phyloP scores from a whole-genome alignment of 2,329 filamentous ascomycete species.

The Colletotrichum sp. region DNA sequence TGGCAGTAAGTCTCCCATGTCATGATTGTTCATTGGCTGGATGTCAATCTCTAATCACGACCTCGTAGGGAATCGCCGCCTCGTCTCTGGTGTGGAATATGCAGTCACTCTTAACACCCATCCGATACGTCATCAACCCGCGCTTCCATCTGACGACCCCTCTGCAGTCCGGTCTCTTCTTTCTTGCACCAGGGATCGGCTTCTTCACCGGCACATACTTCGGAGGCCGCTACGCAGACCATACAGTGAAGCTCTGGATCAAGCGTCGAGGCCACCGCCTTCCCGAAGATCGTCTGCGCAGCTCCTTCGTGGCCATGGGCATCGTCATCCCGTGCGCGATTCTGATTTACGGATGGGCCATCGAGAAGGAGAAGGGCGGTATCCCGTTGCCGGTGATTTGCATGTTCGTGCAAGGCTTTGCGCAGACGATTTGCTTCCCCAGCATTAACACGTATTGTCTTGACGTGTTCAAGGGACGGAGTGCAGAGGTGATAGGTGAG shows the following conservation, averaged over 20 bases:
- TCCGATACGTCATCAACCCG: slow-evolving; percentile 74
- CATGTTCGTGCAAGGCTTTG: slow-evolving; percentile 73
- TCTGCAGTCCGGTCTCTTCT: slow-evolving; percentile 72
- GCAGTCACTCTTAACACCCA: slow-evolving; percentile 70
- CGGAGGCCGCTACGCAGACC: slow-evolving; percentile 71
- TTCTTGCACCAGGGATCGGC: slow-evolving; percentile 72
- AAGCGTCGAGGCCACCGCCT: slow-evolving; percentile 61
- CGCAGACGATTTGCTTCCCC: slow-evolving; percentile 73
- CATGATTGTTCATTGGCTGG: accelerated
- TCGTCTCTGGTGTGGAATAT: slow-evolving; percentile 73
- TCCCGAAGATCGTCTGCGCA: slow-evolving; percentile 72
- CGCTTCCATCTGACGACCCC: slow-evolving; percentile 69
- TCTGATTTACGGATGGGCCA: slow-evolving; percentile 69
- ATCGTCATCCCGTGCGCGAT: slow-evolving; percentile 66
- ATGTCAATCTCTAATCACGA: neutral
- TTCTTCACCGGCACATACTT: slow-evolving; percentile 71
- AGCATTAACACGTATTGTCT: slow-evolving; percentile 64
- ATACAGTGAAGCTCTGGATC: slow-evolving; percentile 66
- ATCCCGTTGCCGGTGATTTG: slow-evolving; percentile 64
- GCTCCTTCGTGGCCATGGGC: slow-evolving; percentile 65
- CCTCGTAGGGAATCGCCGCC: neutral
- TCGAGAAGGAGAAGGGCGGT: slow-evolving; percentile 27
- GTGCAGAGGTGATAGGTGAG: slow-evolving; percentile 34
- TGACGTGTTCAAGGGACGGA: slow-evolving; percentile 11
- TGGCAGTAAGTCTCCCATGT: slow-evolving; percentile 55